Percentiles rank a stretch among this genome's conserved stretches.
Evolutionary conservation across 2,329 filamentous ascomycete species (phyloP).

Genomic region (Hypoxylon sp.): DNA sequence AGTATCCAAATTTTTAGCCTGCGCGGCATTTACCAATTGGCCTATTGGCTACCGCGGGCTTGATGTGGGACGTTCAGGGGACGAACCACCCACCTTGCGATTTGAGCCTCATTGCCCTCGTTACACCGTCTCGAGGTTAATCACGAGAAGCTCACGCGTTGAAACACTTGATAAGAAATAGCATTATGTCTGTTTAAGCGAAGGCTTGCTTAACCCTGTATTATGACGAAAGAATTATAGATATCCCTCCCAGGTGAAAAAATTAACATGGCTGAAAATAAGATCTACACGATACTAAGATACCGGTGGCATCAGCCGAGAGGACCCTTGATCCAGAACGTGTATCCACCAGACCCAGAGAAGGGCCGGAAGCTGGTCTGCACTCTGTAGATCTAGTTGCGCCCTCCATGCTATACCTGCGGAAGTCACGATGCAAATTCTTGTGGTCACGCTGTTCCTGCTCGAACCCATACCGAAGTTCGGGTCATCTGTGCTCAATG

Average conservation of each 20-base stretch:
- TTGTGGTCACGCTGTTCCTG: constrained; percentile 12
- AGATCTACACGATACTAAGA: constrained; percentile 13
- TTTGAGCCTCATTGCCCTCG: constrained; percentile 33
- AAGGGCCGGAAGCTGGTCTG: constrained; percentile 24
- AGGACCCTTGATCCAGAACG: constrained; percentile 12
- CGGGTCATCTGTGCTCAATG: constrained; percentile 15
- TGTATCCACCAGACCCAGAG: constrained; percentile 30
- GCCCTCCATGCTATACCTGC: constrained; percentile 8
- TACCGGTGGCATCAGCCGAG: constrained; percentile 20
- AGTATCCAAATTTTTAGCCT: constrained; percentile 1
- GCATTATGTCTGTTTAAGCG: neutral
- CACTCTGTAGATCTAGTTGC: constrained; percentile 8
- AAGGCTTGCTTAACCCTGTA: neutral
- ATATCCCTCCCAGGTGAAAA: neutral
- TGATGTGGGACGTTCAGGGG: constrained; percentile 22
- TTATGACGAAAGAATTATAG: neutral
- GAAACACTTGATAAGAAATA: constrained; percentile 1
- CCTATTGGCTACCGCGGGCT: constrained; percentile 13
- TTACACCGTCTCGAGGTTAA: neutral
- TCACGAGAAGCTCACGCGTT: constrained; percentile 17
- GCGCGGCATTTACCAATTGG: constrained; percentile 31
- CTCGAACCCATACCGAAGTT: constrained; percentile 18
- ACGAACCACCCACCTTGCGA: constrained; percentile 23
- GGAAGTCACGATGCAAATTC: constrained; percentile 17
- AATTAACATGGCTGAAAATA: neutral